Evolutionary conservation across 169 alveolate species (phyloP).

Genomic region (Eimeria falciformis): DNA sequence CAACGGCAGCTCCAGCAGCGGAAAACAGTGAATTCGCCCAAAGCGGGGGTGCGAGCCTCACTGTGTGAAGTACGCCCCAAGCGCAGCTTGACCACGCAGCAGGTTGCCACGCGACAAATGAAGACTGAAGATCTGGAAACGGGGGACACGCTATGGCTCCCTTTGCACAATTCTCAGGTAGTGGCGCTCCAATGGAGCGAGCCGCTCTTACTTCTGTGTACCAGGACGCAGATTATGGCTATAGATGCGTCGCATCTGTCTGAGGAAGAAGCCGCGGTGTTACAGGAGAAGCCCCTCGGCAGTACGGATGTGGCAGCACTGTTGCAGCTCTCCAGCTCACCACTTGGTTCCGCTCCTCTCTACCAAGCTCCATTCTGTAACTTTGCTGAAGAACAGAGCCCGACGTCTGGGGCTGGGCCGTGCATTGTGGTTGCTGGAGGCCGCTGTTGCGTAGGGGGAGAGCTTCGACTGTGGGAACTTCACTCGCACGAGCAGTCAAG

Average conservation of each 20-base stretch:
- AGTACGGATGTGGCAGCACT: conserved; percentile 13
- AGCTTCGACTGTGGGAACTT: conserved; percentile 51
- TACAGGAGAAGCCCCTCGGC: conserved; percentile 51
- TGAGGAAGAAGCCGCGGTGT: neutral
- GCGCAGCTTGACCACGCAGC: conserved; percentile 38
- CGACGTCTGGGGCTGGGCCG: neutral
- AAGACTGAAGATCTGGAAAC: neutral
- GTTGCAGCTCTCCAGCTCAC: neutral
- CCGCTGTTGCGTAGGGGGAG: conserved; percentile 72
- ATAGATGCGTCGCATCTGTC: conserved; percentile 39
- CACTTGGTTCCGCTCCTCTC: neutral
- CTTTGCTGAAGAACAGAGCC: neutral
- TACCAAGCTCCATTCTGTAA: neutral
- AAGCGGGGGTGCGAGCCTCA: neutral
- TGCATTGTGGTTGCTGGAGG: conserved; percentile 63
- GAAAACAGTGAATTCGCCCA: neutral
- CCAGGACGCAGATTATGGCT: conserved; percentile 37
- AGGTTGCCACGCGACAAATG: neutral
- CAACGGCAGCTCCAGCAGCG: neutral
- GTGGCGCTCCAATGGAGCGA: conserved; percentile 23
- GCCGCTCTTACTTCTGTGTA: conserved; percentile 28
- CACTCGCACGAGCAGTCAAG: neutral
- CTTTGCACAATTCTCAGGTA: conserved; percentile 35
- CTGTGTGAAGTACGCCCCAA: conserved; percentile 12
- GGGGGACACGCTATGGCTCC: conserved; percentile 24